phyloP scores from a whole-genome alignment of 352 stramenopile genomes.

The Phytopythium sindhum region DNA sequence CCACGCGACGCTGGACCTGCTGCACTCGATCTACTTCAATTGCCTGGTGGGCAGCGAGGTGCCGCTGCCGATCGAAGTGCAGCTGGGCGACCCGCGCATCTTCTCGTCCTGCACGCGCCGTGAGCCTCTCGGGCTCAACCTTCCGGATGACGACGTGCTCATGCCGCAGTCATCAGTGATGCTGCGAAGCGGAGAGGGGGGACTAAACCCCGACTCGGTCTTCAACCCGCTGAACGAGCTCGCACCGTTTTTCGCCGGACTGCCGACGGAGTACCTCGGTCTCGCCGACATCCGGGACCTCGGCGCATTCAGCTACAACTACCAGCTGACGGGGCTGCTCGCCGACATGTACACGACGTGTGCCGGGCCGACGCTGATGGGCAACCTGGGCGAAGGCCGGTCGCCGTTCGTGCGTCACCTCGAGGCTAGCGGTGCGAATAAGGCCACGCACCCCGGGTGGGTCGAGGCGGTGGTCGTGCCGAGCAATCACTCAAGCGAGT shows the following conservation, averaged over 20 bases:
- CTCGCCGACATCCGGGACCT: constrained; percentile 74
- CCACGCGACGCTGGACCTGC: constrained; percentile 75
- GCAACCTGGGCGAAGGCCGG: constrained; percentile 7
- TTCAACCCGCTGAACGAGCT: constrained; percentile 47
- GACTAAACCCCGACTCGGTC: constrained; percentile 42
- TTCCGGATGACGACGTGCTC: constrained; percentile 49
- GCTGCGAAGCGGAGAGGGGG: constrained; percentile 48
- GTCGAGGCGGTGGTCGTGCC: constrained; percentile 68
- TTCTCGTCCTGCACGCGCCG: constrained; percentile 55
- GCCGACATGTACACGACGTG: constrained; percentile 76
- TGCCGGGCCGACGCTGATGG: constrained; percentile 32
- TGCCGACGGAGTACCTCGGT: constrained; percentile 66
- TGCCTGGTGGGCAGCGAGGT: constrained; percentile 65
- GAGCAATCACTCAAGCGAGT: constrained; percentile 32
- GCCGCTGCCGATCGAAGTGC: constrained; percentile 45
- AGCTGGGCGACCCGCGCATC: constrained; percentile 58
- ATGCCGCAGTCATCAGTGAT: constrained; percentile 50
- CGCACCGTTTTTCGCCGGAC: constrained; percentile 45
- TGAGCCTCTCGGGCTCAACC: constrained; percentile 20
- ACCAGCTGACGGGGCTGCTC: constrained; percentile 71
- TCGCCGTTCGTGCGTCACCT: constrained; percentile 24
- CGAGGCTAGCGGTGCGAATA: constrained; percentile 11
- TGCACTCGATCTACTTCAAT: constrained; percentile 86
- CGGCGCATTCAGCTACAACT: constrained; percentile 82
- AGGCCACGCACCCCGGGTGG: constrained; percentile 15